Evolutionary conservation across 495 filamentous ascomycete genomes (phyloP).

Genomic region (Penicillium robsamsonii): DNA sequence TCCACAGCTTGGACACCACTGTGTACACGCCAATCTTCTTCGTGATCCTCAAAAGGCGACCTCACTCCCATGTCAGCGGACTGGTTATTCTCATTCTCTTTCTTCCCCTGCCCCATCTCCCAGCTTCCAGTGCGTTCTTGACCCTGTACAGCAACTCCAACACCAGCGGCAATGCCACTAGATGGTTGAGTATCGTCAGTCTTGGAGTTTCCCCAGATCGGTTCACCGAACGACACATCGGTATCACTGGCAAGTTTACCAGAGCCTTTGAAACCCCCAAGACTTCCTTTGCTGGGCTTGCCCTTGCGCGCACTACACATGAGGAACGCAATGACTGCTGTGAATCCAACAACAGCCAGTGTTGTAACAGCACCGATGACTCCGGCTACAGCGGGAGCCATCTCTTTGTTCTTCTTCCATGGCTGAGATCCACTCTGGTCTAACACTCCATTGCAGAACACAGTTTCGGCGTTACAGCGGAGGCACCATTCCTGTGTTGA

Average conservation of each 20-base stretch:
- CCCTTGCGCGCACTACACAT: slow-evolving; percentile 40
- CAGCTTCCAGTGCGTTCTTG: slow-evolving; percentile 53
- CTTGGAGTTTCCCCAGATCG: slow-evolving; percentile 28
- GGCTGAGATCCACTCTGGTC: not conserved
- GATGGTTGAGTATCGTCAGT: slow-evolving; percentile 15
- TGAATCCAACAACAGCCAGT: slow-evolving; percentile 32
- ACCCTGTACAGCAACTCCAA: slow-evolving; percentile 31
- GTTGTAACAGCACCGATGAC: slow-evolving; percentile 52
- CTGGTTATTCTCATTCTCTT: slow-evolving; percentile 10
- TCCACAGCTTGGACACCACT: slow-evolving; percentile 32
- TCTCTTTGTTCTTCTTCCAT: slow-evolving; percentile 14
- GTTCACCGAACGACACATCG: slow-evolving; percentile 44
- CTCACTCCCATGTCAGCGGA: not conserved
- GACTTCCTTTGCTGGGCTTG: slow-evolving; percentile 21
- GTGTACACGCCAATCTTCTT: slow-evolving; percentile 34
- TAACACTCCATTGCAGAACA: slow-evolving; percentile 54
- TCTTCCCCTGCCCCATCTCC: slow-evolving; percentile 45
- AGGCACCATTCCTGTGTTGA: slow-evolving; percentile 66
- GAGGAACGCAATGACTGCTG: slow-evolving; percentile 34
- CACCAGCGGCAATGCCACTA: slow-evolving; percentile 18
- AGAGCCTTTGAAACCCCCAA: slow-evolving; percentile 50
- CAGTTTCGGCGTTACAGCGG: slow-evolving; percentile 59
- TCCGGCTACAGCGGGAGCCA: slow-evolving; percentile 50
- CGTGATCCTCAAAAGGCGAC: slow-evolving; percentile 21
- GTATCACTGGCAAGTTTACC: slow-evolving; percentile 49